Conservation (phyloP, 352 stramenopile species). For the Phytophthora cactorum region DNA sequence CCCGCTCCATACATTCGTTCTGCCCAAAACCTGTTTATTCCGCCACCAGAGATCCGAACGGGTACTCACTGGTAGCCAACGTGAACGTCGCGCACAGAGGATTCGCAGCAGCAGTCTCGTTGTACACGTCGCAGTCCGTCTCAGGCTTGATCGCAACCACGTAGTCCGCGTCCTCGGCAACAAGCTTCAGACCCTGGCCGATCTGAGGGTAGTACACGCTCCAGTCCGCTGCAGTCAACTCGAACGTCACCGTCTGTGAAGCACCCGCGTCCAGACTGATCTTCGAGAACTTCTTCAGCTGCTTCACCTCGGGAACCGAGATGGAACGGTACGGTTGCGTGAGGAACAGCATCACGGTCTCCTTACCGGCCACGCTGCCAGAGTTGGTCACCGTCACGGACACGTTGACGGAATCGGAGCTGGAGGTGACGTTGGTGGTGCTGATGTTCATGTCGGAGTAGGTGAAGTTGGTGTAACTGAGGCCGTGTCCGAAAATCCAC, state of each 20-base stretch:
- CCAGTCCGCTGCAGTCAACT: constrained; percentile 38
- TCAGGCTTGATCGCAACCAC: constrained; percentile 55
- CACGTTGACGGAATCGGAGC: constrained; percentile 38
- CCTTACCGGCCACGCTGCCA: constrained; percentile 47
- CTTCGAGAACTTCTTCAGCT: constrained; percentile 48
- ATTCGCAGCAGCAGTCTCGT: constrained; percentile 36
- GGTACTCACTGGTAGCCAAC: too few species aligned
- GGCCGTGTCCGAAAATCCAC: constrained; percentile 63
- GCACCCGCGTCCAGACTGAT: constrained; percentile 33
- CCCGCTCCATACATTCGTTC: too few species aligned
- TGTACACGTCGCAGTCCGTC: constrained; percentile 39
- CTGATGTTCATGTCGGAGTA: constrained; percentile 53
- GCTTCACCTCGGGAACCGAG: constrained; percentile 43
- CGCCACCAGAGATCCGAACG: too few species aligned
- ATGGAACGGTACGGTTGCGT: constrained; percentile 35
- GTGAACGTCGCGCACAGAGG: constrained; percentile 36
- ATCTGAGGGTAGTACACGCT: constrained; percentile 58
- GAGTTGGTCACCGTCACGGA: constrained; percentile 33
- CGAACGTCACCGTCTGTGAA: constrained; percentile 36
- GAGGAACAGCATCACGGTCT: constrained; percentile 36
- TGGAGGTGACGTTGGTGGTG: constrained; percentile 37
- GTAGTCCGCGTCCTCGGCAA: constrained; percentile 48
- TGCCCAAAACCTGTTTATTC: too few species aligned
- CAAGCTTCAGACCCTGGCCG: constrained; percentile 42
- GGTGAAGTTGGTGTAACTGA: constrained; percentile 71